phyloP scores from a whole-genome alignment of 768 basidiomycete species.

The Dentipellis sp. region DNA sequence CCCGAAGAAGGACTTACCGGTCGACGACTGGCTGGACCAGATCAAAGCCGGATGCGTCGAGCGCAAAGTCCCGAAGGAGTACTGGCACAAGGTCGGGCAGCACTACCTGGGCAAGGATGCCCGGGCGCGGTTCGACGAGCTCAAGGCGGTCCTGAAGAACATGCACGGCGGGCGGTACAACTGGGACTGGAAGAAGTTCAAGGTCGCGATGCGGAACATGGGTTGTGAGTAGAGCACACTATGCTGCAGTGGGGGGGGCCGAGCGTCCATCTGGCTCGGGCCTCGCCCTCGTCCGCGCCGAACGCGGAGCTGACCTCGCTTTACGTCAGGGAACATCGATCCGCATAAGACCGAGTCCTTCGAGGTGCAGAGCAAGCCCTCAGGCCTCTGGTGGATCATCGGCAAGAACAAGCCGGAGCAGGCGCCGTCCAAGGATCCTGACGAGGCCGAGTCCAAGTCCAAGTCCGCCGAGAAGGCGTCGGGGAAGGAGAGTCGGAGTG shows the following conservation, averaged over 20 bases:
- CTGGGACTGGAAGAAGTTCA: constrained; percentile 82
- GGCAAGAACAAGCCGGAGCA: constrained; percentile 16
- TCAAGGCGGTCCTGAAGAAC: constrained; percentile 65
- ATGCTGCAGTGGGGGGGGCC: neutral
- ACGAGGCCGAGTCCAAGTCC: constrained; percentile 6
- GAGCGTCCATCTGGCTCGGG: too few species aligned
- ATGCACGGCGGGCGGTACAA: constrained; percentile 70
- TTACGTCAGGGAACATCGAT: constrained; percentile 57
- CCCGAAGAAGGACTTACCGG: constrained; percentile 55
- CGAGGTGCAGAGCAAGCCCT: constrained; percentile 43
- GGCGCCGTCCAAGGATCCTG: constrained; percentile 2
- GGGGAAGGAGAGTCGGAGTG: neutral
- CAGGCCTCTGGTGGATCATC: constrained; percentile 44
- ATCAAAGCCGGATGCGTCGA: constrained; percentile 66
- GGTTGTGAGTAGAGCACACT: constrained; percentile 55
- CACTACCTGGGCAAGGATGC: constrained; percentile 68
- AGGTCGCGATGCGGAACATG: constrained; percentile 71
- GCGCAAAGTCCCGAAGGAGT: constrained; percentile 67
- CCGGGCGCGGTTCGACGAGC: constrained; percentile 55
- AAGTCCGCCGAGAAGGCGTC: neutral
- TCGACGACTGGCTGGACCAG: constrained; percentile 65
- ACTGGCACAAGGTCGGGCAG: constrained; percentile 76
- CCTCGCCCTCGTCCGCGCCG: neutral
- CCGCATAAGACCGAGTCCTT: constrained; percentile 47
- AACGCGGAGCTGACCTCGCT: neutral